phyloP scores from a whole-genome alignment of 371 early-diverging fungal species.

The Mortierella sp. region DNA sequence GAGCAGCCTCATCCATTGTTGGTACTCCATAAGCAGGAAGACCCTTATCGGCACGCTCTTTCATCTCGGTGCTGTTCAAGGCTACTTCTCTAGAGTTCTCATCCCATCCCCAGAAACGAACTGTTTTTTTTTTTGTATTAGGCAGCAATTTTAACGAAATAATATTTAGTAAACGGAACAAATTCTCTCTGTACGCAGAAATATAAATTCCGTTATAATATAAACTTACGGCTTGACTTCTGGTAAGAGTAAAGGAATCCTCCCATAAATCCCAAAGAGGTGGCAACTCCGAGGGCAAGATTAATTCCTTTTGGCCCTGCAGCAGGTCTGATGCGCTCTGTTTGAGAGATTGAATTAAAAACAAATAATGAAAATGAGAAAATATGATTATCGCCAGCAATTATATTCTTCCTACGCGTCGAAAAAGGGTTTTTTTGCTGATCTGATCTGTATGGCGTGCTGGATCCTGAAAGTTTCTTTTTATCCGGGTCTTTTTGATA shows the following conservation, averaged over 20 bases:
- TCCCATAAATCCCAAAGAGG: slow-evolving; percentile 71
- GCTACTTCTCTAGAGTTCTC: slow-evolving; percentile 89
- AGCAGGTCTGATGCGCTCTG: slow-evolving; percentile 56
- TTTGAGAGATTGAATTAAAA: not conserved
- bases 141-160: no score
- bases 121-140: slow-evolving; percentile 54
- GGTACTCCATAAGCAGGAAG: slow-evolving; percentile 80
- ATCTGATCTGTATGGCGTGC: no score
- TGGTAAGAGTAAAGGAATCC: slow-evolving; percentile 81
- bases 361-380: not conserved
- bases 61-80: slow-evolving; percentile 78
- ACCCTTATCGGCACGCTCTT: slow-evolving; percentile 73
- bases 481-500: no score
- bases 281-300: slow-evolving; percentile 64
- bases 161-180: not conserved
- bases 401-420: no score
- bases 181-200: no score
- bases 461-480: no score
- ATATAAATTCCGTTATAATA: no score
- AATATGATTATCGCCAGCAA: no score
- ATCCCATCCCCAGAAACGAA: slow-evolving; percentile 94
- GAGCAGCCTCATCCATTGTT: slow-evolving; percentile 70
- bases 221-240: slow-evolving; percentile 72
- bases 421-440: no score
- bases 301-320: slow-evolving; percentile 62